Evolutionary conservation across 441 rosid species (phyloP).

Genomic region (Codiaeum variegatum): DNA sequence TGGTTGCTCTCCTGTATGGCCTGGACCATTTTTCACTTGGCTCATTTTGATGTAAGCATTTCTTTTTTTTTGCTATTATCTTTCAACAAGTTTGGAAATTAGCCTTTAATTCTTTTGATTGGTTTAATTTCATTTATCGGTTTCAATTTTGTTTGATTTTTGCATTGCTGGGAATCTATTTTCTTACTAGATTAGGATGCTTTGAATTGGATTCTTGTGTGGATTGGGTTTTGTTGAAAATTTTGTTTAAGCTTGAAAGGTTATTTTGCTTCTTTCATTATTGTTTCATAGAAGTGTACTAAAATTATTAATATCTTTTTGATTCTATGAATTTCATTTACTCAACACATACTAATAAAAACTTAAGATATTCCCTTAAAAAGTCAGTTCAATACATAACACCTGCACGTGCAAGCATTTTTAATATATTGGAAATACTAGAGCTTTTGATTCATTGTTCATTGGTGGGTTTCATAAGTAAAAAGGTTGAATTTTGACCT

Average conservation of each 20-base stretch:
- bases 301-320: background rate
- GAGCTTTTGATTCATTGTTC: background rate
- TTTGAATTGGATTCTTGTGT: background rate
- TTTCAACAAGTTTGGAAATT: background rate
- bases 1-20: slow-evolving; percentile 79
- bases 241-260: background rate
- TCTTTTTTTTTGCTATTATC: background rate
- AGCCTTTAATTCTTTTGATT: background rate
- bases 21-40: slow-evolving; percentile 87
- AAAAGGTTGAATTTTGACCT: background rate
- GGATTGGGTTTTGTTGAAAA: background rate
- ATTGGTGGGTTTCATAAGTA: background rate
- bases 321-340: background rate
- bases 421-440: background rate
- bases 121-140: background rate
- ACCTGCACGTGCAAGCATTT: background rate
- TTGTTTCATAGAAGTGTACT: slow-evolving; percentile 4
- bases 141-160: background rate
- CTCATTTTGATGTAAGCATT: slow-evolving; percentile 60
- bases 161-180: background rate
- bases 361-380: background rate
- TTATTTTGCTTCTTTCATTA: background rate
- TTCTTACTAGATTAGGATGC: background rate
- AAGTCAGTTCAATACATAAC: background rate
- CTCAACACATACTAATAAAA: background rate